Percentiles rank a stretch among this genome's conserved stretches.
These are phyloP conservation scores for Zygoascus ofunaensis DNA, from an alignment of 805 yeast species.

Conservation along the genomic window DNA sequence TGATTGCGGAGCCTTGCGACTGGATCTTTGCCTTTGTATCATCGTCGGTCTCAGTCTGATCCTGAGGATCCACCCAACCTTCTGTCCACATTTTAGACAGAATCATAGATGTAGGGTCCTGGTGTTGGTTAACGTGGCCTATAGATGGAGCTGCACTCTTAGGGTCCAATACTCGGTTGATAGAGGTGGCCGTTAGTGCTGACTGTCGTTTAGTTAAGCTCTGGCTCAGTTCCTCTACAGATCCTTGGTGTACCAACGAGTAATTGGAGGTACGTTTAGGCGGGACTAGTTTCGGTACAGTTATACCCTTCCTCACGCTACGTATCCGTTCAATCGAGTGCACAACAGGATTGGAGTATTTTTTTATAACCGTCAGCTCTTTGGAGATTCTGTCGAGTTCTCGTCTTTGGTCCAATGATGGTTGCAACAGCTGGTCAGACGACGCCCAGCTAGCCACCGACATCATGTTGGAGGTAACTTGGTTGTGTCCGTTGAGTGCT, in stretches of 20 bases:
- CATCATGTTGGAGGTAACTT: neutral
- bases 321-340: conserved; percentile 49
- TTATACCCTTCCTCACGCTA: conserved; percentile 3
- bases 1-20: conserved; percentile 6
- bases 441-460: conserved; percentile 2
- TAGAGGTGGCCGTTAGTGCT: conserved; percentile 16
- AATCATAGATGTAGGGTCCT: neutral
- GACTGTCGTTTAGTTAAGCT: conserved; percentile 12
- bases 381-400: conserved; percentile 71
- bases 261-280: neutral
- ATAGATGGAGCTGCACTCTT: neutral
- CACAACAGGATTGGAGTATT: conserved; percentile 61
- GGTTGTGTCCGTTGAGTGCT: neutral
- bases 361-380: conserved; percentile 59
- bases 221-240: conserved; percentile 10
- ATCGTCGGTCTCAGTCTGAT: conserved; percentile 1
- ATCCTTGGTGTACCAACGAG: neutral
- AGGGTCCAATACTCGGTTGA: neutral
- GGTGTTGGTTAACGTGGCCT: neutral
- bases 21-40: neutral
- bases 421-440: neutral
- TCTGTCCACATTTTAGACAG: conserved; percentile 19
- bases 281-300: conserved; percentile 1
- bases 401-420: conserved; percentile 27
- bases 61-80: conserved; percentile 18